Conservation (phyloP, 139 green algal genomes). For the Pseudopediastrum boryanum region DNA sequence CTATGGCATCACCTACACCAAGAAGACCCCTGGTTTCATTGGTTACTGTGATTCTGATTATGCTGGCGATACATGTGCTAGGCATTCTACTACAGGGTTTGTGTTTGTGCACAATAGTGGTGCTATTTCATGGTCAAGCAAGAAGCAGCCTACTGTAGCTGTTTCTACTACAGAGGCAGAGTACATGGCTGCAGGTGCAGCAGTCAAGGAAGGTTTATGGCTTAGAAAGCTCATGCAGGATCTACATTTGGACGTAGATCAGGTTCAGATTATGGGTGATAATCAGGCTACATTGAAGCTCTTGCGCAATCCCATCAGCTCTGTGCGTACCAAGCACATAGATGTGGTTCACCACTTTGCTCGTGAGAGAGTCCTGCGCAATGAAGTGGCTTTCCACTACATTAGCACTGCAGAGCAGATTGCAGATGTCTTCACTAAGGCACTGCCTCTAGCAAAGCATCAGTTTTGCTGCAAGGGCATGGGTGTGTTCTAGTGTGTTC, state of each 20-base stretch:
- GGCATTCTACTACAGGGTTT: slow-evolving; percentile 52
- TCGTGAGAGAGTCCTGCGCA: slow-evolving; percentile 30
- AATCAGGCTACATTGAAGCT: slow-evolving; percentile 50
- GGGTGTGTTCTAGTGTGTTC: too few species aligned
- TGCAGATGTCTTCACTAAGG: slow-evolving; percentile 52
- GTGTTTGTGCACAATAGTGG: slow-evolving; percentile 48
- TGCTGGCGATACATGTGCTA: slow-evolving; percentile 36
- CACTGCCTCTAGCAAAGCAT: slow-evolving; percentile 26
- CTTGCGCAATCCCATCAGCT: slow-evolving; percentile 41
- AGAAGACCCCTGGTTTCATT: background rate
- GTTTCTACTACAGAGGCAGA: slow-evolving; percentile 58
- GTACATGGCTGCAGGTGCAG: slow-evolving; percentile 53
- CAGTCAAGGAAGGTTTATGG: slow-evolving; percentile 52
- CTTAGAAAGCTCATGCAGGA: slow-evolving; percentile 44
- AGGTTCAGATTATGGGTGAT: slow-evolving; percentile 28
- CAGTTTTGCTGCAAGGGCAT: slow-evolving; percentile 15
- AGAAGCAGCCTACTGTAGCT: slow-evolving; percentile 56
- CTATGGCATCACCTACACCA: slow-evolving; percentile 19
- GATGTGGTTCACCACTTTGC: slow-evolving; percentile 50
- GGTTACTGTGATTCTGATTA: slow-evolving; percentile 60
- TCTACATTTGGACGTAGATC: background rate
- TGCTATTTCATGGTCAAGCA: slow-evolving; percentile 51
- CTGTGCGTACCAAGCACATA: slow-evolving; percentile 50
- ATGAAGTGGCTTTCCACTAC: slow-evolving; percentile 41
- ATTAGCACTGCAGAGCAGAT: slow-evolving; percentile 21